Percentiles rank a stretch among this genome's conserved stretches.
Conservation (phyloP, 2,329 filamentous ascomycete genomes). For the Calonectria honghensis region DNA sequence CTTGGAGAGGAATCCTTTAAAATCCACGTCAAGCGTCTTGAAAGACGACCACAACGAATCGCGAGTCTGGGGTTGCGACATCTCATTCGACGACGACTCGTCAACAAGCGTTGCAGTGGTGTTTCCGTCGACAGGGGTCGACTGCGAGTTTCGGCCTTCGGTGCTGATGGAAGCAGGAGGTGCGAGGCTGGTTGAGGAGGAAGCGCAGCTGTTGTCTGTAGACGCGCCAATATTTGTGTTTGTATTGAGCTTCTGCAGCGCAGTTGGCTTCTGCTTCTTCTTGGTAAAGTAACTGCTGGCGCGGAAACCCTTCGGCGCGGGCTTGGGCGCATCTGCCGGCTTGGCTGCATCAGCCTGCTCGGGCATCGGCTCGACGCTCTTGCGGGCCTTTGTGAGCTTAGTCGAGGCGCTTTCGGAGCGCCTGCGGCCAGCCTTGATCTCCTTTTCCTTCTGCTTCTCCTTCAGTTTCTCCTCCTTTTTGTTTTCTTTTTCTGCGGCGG, state of each 20-base stretch:
- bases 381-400: conserved; percentile 54
- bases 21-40: conserved; percentile 71
- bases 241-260: conserved; percentile 62
- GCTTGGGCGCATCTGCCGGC: conserved; percentile 60
- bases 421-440: conserved; percentile 50
- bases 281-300: conserved; percentile 71
- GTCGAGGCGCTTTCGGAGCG: conserved; percentile 52
- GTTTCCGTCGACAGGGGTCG: conserved; percentile 63
- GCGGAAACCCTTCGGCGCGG: conserved; percentile 63
- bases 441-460: conserved; percentile 41
- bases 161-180: conserved; percentile 63
- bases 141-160: conserved; percentile 62
- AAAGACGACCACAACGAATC: conserved; percentile 75
- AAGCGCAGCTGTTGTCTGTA: conserved; percentile 65
- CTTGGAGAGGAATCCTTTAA: conserved; percentile 80
- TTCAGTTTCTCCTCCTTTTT: conserved; percentile 24
- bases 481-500: conserved; percentile 50
- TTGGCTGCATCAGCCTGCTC: conserved; percentile 52
- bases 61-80: conserved; percentile 63
- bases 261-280: conserved; percentile 67
- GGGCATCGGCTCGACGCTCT: conserved; percentile 55
- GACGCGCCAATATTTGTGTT: conserved; percentile 58
- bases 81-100: conserved; percentile 68
- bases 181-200: conserved; percentile 67
- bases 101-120: conserved; percentile 62